Base-by-base conservation (phyloP, 2,329 filamentous ascomycete genomes). In the Pseudocercospora crystallina region DNA sequence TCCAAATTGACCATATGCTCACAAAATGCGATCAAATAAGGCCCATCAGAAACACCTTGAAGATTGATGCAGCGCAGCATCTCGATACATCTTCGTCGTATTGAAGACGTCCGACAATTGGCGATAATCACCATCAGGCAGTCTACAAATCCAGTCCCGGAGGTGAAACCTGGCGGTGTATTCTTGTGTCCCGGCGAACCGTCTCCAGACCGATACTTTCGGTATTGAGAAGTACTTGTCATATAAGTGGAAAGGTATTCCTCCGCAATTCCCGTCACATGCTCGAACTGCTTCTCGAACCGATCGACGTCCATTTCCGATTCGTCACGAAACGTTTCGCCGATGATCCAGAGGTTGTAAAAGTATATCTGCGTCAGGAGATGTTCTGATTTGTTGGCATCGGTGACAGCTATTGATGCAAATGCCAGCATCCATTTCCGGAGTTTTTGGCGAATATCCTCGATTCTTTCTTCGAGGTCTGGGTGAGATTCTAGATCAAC, bases 101-200 rank as follows among this genome's bases (percentile, higher is more conserved):
- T 26, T 26, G 20, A 43, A 9, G 47, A 49, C 20, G 26, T 49
- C 8, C 47, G 38, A 14, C 47, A 49, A 20, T 43, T 43, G 39
- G 43, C 35, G 12, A 40, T 40, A 29, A 49, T 43, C 1, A 43
- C 17, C 47, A 49, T 43, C 2, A 49, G 8, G 7, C 32, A 20
- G 2, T 32, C 43, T 2, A 49, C 33, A 20, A 49, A 49, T 7
- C 40, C 40, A 14, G 31, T 43, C 5, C 47, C 47, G 10, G 43
- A 43, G 33, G 39, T 49, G 47, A 49, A 49, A 8, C 43, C 39
- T 12, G 47, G 47, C n/a, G 47, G 47, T 14, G 47, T 49, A 26
- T 26, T 26, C 7, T 26, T 26, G 7, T 26, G 20, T 26, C 20
- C 20, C 7, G 20, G 7, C 20, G 20, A 26, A 3, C 20, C 20